Percentiles rank a stretch among this genome's conserved stretches.
Conservation (phyloP, 495 filamentous ascomycete genomes). For the Rhypophila decipiens region DNA sequence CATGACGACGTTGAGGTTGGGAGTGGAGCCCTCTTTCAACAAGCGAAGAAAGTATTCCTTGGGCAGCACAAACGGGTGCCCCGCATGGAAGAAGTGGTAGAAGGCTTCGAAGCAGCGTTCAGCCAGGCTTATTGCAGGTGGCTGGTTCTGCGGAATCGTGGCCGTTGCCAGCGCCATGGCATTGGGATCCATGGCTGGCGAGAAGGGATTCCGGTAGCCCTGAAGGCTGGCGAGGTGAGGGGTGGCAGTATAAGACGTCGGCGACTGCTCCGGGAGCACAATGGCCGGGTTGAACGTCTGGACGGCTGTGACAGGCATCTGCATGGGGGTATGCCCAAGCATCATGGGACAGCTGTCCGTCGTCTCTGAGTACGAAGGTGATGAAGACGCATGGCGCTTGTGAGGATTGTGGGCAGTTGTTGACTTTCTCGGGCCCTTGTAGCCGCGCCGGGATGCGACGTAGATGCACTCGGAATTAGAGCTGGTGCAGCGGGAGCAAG, state of each 20-base stretch:
- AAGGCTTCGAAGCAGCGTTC: conserved; percentile 51
- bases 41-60: conserved; percentile 39
- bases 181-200: conserved; percentile 22
- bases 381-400: conserved; percentile 45
- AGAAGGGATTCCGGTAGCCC: conserved; percentile 31
- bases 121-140: conserved; percentile 28
- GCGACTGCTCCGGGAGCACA: conserved; percentile 32
- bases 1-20: conserved; percentile 37
- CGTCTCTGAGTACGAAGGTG: conserved; percentile 27
- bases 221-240: conserved; percentile 25
- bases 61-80: conserved; percentile 61
- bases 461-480: conserved; percentile 41
- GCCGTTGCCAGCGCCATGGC: conserved; percentile 21
- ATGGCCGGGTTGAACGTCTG: conserved; percentile 32
- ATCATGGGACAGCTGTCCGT: conserved; percentile 42
- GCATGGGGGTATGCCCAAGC: conserved; percentile 28
- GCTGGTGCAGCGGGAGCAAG: conserved; percentile 38
- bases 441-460: conserved; percentile 45
- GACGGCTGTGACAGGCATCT: conserved; percentile 21
- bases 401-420: conserved; percentile 39
- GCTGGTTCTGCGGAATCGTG: conserved; percentile 14
- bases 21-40: conserved; percentile 30
- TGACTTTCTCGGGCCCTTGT: conserved; percentile 41
- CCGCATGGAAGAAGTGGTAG: conserved; percentile 59
- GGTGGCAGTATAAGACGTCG: conserved; percentile 27